Evolutionary conservation across 2,329 filamentous ascomycete species (phyloP).

Genomic region (Paramyrothecium sp.): DNA sequence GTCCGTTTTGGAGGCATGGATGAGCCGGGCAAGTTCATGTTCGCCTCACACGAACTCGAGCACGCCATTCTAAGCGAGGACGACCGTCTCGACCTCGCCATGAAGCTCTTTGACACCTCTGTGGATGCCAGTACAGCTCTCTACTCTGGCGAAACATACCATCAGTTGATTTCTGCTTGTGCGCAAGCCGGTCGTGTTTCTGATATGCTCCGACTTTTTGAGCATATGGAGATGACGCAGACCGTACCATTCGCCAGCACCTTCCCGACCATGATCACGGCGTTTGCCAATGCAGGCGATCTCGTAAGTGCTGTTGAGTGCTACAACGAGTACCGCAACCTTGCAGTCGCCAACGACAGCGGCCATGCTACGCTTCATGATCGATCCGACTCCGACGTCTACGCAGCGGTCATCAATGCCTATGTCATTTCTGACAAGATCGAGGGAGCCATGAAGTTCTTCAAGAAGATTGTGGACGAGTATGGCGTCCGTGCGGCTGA

Average conservation of each 20-base stretch:
- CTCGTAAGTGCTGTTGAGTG: slow-evolving; percentile 86
- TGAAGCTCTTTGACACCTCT: slow-evolving; percentile 82
- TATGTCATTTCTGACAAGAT: slow-evolving; percentile 81
- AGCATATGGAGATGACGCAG: slow-evolving; percentile 82
- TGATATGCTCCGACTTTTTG: slow-evolving; percentile 88
- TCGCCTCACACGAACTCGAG: slow-evolving; percentile 84
- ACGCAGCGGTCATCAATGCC: slow-evolving; percentile 86
- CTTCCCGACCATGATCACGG: slow-evolving; percentile 93
- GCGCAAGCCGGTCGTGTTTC: slow-evolving; percentile 76
- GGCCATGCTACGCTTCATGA: slow-evolving; percentile 67
- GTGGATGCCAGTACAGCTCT: slow-evolving; percentile 58
- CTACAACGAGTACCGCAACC: slow-evolving; percentile 89
- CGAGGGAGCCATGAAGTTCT: slow-evolving; percentile 81
- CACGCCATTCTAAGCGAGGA: slow-evolving; percentile 84
- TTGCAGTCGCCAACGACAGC: slow-evolving; percentile 82
- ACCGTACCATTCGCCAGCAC: slow-evolving; percentile 75
- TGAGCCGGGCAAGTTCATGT: slow-evolving; percentile 80
- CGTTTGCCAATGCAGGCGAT: slow-evolving; percentile 80
- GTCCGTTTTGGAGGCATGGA: slow-evolving; percentile 82
- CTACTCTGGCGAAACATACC: slow-evolving; percentile 82
- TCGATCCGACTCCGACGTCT: slow-evolving; percentile 79
- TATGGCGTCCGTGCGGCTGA: slow-evolving; percentile 57
- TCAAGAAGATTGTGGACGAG: slow-evolving; percentile 70
- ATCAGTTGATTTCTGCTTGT: slow-evolving; percentile 81
- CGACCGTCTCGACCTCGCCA: slow-evolving; percentile 78